Conservation (phyloP, 176 grass and related monocot species). For the Ampelocalamus luodianensis region DNA sequence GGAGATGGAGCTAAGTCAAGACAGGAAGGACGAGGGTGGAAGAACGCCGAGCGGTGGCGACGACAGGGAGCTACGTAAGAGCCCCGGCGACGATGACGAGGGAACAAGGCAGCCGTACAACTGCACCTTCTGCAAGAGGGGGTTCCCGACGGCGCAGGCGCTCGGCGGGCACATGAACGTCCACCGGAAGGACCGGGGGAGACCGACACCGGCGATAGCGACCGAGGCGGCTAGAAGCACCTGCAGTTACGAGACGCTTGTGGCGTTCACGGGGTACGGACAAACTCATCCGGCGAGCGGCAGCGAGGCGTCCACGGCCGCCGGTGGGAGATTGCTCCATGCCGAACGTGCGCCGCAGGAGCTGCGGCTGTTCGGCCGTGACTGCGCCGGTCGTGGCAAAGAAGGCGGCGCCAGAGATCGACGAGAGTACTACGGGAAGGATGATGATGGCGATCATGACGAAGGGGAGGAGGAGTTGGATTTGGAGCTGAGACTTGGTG, state of each 20-base stretch:
- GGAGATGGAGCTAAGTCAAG: slow-evolving; percentile 38
- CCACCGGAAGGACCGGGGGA: slow-evolving; percentile 63
- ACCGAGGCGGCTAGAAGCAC: not conserved
- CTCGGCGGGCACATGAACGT: slow-evolving; percentile 95
- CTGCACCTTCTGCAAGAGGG: slow-evolving; percentile 83
- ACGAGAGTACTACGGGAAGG: not conserved
- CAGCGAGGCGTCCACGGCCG: not conserved
- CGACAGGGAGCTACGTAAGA: slow-evolving; percentile 12
- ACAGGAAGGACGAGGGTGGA: slow-evolving; percentile 20
- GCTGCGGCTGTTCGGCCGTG: slow-evolving; percentile 59
- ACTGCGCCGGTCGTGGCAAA: not conserved
- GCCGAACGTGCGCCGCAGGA: slow-evolving; percentile 45
- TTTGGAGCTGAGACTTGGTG: slow-evolving; percentile 78
- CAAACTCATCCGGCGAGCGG: not conserved
- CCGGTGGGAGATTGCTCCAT: not conserved
- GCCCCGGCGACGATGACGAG: not conserved
- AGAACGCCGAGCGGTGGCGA: slow-evolving; percentile 4
- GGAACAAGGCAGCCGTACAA: slow-evolving; percentile 67
- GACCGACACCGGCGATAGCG: not conserved
- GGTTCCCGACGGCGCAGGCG: slow-evolving; percentile 86
- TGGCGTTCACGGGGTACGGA: slow-evolving; percentile 15
- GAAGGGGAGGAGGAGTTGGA: slow-evolving; percentile 57
- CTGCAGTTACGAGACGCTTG: not conserved
- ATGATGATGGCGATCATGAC: not conserved
- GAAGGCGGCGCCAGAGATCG: not conserved